Conservation (phyloP, 345 rosid genomes). For the Lepidium africanum region DNA sequence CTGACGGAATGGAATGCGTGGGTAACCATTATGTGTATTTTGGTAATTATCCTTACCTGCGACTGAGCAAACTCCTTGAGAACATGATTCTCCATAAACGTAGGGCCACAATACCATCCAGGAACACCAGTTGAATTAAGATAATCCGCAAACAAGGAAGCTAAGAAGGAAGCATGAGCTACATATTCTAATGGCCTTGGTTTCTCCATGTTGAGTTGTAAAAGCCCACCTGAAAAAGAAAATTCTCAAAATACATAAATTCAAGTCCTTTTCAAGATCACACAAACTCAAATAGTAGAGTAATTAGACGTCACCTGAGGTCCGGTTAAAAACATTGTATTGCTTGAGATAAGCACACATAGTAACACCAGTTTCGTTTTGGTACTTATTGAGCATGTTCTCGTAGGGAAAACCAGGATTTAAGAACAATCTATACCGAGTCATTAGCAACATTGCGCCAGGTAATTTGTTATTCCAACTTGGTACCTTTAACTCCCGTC, state of each 20-base stretch:
- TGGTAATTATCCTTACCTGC: conserved; percentile 38
- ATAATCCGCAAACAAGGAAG: conserved; percentile 69
- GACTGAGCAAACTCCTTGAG: conserved; percentile 57
- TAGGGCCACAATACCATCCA: conserved; percentile 58
- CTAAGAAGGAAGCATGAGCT: conserved; percentile 69
- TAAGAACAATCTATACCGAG: conserved; percentile 61
- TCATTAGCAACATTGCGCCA: conserved; percentile 81
- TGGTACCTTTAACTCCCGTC: conserved; percentile 32
- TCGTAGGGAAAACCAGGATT: conserved; percentile 82
- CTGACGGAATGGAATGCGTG: too few relatives aligned
- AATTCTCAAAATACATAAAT: not conserved
- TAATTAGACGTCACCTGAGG: conserved; percentile 39
- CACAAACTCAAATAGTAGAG: not conserved
- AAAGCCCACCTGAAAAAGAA: conserved; percentile 56
- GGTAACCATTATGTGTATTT: too few relatives aligned
- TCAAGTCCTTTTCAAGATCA: not conserved
- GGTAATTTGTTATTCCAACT: conserved; percentile 90
- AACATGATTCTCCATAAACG: conserved; percentile 25
- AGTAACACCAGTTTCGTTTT: conserved; percentile 51
- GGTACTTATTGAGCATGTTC: conserved; percentile 70
- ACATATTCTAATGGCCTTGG: conserved; percentile 60
- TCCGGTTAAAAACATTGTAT: conserved; percentile 59
- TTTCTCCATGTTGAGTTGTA: conserved; percentile 44
- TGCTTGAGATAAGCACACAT: conserved; percentile 76
- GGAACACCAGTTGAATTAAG: conserved; percentile 58